phyloP scores from a whole-genome alignment of 2,329 filamentous ascomycete genomes.

The Pseudogymnoascus sp. region DNA sequence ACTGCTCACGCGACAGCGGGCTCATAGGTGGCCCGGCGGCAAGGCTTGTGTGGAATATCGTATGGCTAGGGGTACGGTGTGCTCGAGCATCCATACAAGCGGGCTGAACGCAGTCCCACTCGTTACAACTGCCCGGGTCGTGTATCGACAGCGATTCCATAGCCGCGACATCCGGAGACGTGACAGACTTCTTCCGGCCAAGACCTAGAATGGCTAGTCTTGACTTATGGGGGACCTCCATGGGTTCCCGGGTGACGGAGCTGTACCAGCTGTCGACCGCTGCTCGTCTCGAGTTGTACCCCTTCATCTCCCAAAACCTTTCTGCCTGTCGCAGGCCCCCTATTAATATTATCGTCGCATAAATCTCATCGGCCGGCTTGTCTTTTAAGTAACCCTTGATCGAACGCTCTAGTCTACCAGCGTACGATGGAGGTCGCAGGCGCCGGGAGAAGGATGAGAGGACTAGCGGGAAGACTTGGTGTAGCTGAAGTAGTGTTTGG shows the following conservation, averaged over 20 bases:
- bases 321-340: constrained; percentile 56
- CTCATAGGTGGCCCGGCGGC: constrained; percentile 56
- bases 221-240: constrained; percentile 36
- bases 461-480: constrained; percentile 56
- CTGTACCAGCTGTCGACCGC: constrained; percentile 54
- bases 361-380: constrained; percentile 53
- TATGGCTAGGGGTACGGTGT: constrained; percentile 8
- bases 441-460: constrained; percentile 57
- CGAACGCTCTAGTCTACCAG: constrained; percentile 52
- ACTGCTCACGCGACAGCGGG: constrained; percentile 41
- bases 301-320: constrained; percentile 57
- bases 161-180: neutral
- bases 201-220: constrained; percentile 41
- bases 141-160: constrained; percentile 21
- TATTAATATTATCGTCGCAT: constrained; percentile 50
- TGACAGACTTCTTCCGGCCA: constrained; percentile 47
- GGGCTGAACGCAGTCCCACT: constrained; percentile 29
- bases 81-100: constrained; percentile 18
- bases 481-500: constrained; percentile 51
- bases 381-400: constrained; percentile 56
- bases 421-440: constrained; percentile 55
- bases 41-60: constrained; percentile 50
- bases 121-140: constrained; percentile 22
- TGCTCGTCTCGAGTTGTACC: constrained; percentile 51
- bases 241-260: constrained; percentile 38